Evolutionary conservation across 2,329 filamentous ascomycete species (phyloP), one percentile per base, ranked within the genome.

Genomic region (Cercospora sesami): DNA sequence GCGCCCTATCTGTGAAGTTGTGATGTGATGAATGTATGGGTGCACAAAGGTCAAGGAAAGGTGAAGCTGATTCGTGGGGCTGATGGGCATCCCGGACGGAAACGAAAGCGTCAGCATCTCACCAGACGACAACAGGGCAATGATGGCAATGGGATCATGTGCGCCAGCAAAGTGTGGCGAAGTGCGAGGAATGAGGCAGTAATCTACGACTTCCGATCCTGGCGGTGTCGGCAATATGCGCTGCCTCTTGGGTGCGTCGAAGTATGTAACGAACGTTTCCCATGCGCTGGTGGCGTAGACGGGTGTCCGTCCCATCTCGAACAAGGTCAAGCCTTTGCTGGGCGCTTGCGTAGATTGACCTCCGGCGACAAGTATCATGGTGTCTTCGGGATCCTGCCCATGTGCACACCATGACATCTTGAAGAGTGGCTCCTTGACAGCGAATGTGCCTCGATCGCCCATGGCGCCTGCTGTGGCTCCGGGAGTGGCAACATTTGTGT

Each of bases 351-450:
- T 85, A 1, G 87, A 83, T 69, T 90, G 86, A 4, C 95, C 95
- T 31, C 95, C 95, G 2, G 93, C 91, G 65, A 99, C 86, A 45
- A 99, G 81, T 26, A 99, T 84, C 1, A 90, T 94, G 18, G 93
- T 98, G 75, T 99, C 94, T 75, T 99, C 95, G 0, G 93, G 91
- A 75, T 98, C 96, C 68, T 90, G 86, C 30, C 68, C 71, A 78
- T 97, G 97, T 66, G 92, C 94, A 80, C 95, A 99, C 95, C 95
- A 99, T 1, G 89, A 86, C 65, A 98, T 88, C 70, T 89, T 89
- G 69, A 88, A 87, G 68, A 94, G 91, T 0, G 93, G 92, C 65
- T 92, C 90, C 69, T 91, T 90, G 14, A 90, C 80, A 16, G 84
- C 84, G 51, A 89, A 82, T 0, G 83, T 84, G 1, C 83, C 84